phyloP scores from a whole-genome alignment of 2,329 filamentous ascomycete genomes.

The Neofusicoccum cordaticola region DNA sequence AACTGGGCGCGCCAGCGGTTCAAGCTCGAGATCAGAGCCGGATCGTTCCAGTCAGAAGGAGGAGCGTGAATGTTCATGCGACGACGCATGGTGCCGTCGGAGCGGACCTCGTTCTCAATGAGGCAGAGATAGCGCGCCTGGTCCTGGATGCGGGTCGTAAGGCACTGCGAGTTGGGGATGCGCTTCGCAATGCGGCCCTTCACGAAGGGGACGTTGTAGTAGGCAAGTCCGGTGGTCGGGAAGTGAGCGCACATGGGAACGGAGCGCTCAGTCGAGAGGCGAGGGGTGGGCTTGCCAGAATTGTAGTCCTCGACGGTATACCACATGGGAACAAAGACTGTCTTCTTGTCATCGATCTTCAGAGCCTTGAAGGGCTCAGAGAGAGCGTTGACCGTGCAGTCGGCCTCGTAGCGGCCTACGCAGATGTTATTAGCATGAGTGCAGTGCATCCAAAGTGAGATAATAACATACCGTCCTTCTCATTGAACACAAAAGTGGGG shows the following conservation, averaged over 20 bases:
- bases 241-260: slow-evolving; percentile 11
- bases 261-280: not conserved
- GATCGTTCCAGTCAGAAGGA: not conserved
- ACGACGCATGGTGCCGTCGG: not conserved
- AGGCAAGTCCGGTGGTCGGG: not conserved
- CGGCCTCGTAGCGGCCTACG: not conserved
- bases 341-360: not conserved
- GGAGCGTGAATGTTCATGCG: slow-evolving; percentile 13
- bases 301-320: not conserved
- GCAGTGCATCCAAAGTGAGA: too few species aligned
- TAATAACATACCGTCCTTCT: not conserved
- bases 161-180: not conserved
- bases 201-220: not conserved
- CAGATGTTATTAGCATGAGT: not conserved
- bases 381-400: not conserved
- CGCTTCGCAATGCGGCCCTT: not conserved
- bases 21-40: not conserved
- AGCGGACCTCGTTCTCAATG: not conserved
- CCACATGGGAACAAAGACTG: not conserved
- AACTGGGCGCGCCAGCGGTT: slow-evolving; percentile 15
- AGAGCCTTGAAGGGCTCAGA: not conserved
- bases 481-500: not conserved
- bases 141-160: not conserved
- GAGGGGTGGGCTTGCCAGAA: not conserved
- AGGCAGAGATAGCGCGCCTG: slow-evolving; percentile 3